These are phyloP conservation scores for Dothidotthia symphoricarpi DNA, from an alignment of 2,329 filamentous ascomycete genomes.

Conservation along the genomic window DNA sequence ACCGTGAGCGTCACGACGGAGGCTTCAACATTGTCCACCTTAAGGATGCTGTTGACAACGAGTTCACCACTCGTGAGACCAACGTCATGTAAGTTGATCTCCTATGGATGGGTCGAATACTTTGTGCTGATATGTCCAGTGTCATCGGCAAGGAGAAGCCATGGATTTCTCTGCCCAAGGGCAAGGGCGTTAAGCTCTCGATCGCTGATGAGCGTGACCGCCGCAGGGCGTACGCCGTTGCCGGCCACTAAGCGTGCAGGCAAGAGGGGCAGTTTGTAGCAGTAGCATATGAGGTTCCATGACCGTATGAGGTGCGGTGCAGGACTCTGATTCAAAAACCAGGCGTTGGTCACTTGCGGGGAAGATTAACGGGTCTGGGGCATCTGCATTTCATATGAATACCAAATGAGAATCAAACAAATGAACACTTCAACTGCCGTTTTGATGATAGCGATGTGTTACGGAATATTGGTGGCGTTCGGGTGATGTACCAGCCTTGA, in stretches of 20 bases:
- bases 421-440: slow-evolving; percentile 20
- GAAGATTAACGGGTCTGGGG: slow-evolving; percentile 28
- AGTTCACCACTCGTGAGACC: slow-evolving; percentile 97
- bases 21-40: slow-evolving; percentile 99
- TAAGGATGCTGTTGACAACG: slow-evolving; percentile 99
- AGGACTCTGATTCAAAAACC: slow-evolving; percentile 32
- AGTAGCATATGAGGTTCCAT: slow-evolving; percentile 27
- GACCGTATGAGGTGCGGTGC: slow-evolving; percentile 28
- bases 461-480: slow-evolving; percentile 1
- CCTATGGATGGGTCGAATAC: not conserved
- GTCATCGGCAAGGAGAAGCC: slow-evolving; percentile 98
- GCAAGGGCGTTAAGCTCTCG: slow-evolving; percentile 97
- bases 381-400: slow-evolving; percentile 38
- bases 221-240: slow-evolving; percentile 69
- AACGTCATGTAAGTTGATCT: slow-evolving; percentile 72
- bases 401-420: slow-evolving; percentile 30
- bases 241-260: slow-evolving; percentile 47
- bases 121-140: slow-evolving; percentile 31
- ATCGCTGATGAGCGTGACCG: slow-evolving; percentile 99
- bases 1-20: slow-evolving; percentile 99
- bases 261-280: slow-evolving; percentile 15
- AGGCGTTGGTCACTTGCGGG: slow-evolving; percentile 40
- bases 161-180: slow-evolving; percentile 99
- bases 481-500: slow-evolving; percentile 3
- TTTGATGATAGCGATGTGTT: not conserved